A percentile compares a stretch with the other conserved stretches of the same genome.
Evolutionary conservation across 441 rosid species (phyloP).

Genomic region (Croton laevigatus): DNA sequence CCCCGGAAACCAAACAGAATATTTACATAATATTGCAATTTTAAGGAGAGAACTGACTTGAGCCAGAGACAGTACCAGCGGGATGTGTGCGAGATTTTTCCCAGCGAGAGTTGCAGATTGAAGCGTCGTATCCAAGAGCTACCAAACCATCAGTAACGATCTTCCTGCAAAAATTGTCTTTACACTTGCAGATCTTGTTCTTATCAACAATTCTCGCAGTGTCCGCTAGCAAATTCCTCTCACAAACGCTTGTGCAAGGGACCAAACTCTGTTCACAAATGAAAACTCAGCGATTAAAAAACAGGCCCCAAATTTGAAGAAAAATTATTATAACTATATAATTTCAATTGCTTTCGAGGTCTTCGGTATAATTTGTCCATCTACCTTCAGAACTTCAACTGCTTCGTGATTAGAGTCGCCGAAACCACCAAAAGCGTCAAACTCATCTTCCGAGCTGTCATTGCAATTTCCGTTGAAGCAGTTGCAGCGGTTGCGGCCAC

Average conservation of each 20-base stretch:
- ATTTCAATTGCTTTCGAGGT: not conserved
- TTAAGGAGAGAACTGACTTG: not conserved
- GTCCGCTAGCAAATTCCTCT: slow-evolving; percentile 62
- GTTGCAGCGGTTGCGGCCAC: slow-evolving; percentile 54
- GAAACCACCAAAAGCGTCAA: slow-evolving; percentile 34
- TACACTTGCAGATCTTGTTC: slow-evolving; percentile 49
- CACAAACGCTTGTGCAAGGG: slow-evolving; percentile 40
- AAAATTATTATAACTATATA: not conserved
- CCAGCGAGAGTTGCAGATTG: slow-evolving; percentile 82
- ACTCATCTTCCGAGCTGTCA: slow-evolving; percentile 68
- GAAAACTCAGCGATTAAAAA: not conserved
- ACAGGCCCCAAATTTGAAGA: not conserved
- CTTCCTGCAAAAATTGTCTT: slow-evolving; percentile 51
- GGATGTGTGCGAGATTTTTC: slow-evolving; percentile 60
- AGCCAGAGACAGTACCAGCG: slow-evolving; percentile 50
- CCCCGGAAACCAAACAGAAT: slow-evolving; percentile 4
- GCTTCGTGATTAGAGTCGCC: slow-evolving; percentile 39
- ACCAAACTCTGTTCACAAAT: slow-evolving; percentile 53
- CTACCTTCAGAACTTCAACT: slow-evolving; percentile 64
- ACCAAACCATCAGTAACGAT: slow-evolving; percentile 48
- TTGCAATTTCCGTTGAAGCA: slow-evolving; percentile 59
- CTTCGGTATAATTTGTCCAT: not conserved
- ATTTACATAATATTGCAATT: not conserved
- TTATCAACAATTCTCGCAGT: slow-evolving; percentile 62
- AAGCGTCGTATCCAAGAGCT: slow-evolving; percentile 66